phyloP scores from a whole-genome alignment of 331 rosid species.

The Cydonia oblonga region DNA sequence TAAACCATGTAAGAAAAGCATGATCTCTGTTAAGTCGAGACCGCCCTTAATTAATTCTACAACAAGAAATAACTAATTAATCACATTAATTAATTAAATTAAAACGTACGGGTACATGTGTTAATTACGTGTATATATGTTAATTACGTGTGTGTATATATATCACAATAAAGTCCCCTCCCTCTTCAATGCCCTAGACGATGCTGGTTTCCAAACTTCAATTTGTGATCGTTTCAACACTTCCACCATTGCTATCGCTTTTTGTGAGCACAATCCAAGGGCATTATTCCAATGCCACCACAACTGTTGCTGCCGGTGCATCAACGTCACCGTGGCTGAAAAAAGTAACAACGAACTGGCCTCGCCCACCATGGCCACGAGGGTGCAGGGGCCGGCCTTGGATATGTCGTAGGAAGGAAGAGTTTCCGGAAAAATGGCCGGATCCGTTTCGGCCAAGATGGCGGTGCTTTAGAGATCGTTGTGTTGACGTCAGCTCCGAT shows the following conservation, averaged over 20 bases:
- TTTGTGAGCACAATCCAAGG: conserved; percentile 16
- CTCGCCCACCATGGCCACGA: not conserved
- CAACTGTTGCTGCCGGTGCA: not conserved
- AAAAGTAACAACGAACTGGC: not conserved
- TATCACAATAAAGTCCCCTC: not conserved
- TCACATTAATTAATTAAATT: not conserved
- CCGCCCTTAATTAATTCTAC: not conserved
- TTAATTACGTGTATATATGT: not conserved
- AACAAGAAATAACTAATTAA: not conserved
- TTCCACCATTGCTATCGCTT: conserved; percentile 8
- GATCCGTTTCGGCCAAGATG: not conserved
- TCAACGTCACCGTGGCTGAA: conserved; percentile 23
- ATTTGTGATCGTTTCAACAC: not conserved
- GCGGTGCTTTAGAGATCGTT: conserved; percentile 40
- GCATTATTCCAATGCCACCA: not conserved
- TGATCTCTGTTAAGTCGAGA: not conserved
- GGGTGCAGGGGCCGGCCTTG: conserved; percentile 27
- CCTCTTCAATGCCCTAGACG: not conserved
- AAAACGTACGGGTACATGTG: not conserved
- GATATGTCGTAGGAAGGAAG: conserved; percentile 25
- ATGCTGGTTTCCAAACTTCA: conserved; percentile 10
- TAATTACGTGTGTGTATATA: not conserved
- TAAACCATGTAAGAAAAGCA: conserved; percentile 30
- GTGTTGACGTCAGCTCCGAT: conserved; percentile 39
- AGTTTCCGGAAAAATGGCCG: conserved; percentile 3